A percentile compares a stretch with the other conserved stretches of the same genome.
Evolutionary conservation across 306 rosid genomes (phyloP).

Genomic region (Medicago lupulina): DNA sequence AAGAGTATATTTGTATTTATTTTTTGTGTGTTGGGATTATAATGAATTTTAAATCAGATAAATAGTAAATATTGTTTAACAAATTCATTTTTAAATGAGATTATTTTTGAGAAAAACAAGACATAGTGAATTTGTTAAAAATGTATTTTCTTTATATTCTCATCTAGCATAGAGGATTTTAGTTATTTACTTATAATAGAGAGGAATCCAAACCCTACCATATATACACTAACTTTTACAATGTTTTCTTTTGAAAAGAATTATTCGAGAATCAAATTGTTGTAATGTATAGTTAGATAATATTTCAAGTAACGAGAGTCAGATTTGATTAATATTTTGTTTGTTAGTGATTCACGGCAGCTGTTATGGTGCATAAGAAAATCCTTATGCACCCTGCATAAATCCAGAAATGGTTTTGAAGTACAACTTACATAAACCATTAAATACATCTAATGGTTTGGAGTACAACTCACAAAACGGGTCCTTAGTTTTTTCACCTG

Average conservation of each 20-base stretch:
- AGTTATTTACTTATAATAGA: background rate
- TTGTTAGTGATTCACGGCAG: background rate
- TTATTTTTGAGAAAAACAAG: background rate
- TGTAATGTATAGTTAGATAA: background rate
- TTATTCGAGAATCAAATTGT: background rate
- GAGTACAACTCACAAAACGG: too few species aligned
- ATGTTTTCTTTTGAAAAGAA: background rate
- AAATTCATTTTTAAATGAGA: background rate
- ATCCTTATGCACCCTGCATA: too few species aligned
- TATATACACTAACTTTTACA: background rate
- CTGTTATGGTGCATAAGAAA: too few species aligned
- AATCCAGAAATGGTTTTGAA: too few species aligned
- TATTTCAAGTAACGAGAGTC: background rate
- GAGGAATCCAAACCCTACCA: background rate
- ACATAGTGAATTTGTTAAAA: too few species aligned
- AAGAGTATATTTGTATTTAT: background rate
- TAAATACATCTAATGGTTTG: too few species aligned
- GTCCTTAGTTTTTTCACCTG: too few species aligned
- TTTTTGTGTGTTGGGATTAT: background rate
- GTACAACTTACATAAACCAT: too few species aligned
- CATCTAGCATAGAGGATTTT: too few species aligned
- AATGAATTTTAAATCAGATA: background rate
- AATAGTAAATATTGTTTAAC: background rate
- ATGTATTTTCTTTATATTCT: too few species aligned
- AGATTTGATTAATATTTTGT: background rate